Conservation (phyloP, 2,329 filamentous ascomycete species). For the Penicillium sclerotiorum region DNA sequence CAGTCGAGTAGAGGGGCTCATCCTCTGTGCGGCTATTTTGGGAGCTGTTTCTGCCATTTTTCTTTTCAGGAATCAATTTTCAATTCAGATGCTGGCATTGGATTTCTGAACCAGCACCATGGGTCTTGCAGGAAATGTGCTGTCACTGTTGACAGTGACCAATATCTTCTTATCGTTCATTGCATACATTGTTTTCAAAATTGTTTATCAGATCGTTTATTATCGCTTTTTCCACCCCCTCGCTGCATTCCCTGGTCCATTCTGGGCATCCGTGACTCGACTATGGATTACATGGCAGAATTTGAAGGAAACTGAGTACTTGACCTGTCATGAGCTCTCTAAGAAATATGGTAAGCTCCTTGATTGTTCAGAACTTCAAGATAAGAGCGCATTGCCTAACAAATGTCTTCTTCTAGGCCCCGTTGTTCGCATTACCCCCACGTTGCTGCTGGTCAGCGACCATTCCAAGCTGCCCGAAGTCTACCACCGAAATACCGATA, state of each 20-base stretch:
- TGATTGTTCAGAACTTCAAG: neutral
- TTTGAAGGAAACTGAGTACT: conserved; percentile 50
- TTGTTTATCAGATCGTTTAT: conserved; percentile 42
- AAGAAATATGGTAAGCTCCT: conserved; percentile 51
- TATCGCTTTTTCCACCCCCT: conserved; percentile 57
- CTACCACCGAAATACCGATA: conserved; percentile 59
- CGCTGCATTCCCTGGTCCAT: conserved; percentile 56
- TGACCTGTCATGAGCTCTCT: conserved; percentile 46
- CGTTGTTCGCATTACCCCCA: conserved; percentile 57
- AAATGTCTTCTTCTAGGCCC: conserved; percentile 43
- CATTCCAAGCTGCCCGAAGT: conserved; percentile 59
- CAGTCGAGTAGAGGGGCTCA: neutral
- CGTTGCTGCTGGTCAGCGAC: conserved; percentile 56
- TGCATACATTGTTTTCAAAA: conserved; percentile 26
- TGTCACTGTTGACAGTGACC: conserved; percentile 32
- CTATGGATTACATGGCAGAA: conserved; percentile 59
- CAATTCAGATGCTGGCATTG: conserved; percentile 12
- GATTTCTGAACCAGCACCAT: conserved; percentile 20
- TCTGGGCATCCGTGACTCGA: conserved; percentile 56
- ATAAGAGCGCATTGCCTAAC: neutral
- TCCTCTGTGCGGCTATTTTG: conserved; percentile 4
- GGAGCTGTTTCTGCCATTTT: neutral
- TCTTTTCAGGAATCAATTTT: neutral
- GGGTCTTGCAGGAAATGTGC: conserved; percentile 26
- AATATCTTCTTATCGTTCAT: conserved; percentile 26